Conservation (phyloP, 768 basidiomycete genomes). For the Mycena sanguinolenta region DNA sequence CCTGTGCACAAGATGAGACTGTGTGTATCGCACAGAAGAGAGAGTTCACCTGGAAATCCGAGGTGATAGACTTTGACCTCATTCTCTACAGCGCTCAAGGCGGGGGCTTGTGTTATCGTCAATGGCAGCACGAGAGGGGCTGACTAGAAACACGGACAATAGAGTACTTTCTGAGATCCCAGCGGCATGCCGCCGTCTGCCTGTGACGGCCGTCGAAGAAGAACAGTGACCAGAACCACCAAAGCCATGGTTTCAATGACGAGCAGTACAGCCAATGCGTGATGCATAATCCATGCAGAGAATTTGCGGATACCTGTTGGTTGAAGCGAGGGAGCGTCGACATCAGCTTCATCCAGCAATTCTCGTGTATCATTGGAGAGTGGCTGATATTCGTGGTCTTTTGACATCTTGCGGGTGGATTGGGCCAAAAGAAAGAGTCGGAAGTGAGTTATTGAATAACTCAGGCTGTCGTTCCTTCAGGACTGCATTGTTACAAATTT, state of each 20-base stretch:
- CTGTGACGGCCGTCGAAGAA: neutral
- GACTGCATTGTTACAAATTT: neutral
- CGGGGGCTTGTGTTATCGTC: slow-evolving; percentile 18
- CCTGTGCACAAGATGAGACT: no score
- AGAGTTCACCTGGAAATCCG: slow-evolving; percentile 15
- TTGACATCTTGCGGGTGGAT: slow-evolving; percentile 11
- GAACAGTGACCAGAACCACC: no score
- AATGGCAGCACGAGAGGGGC: neutral
- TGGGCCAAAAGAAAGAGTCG: neutral
- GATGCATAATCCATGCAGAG: neutral
- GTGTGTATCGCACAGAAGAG: neutral
- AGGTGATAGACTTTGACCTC: slow-evolving; percentile 24
- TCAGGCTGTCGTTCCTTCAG: neutral
- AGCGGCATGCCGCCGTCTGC: slow-evolving; percentile 5
- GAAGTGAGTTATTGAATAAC: neutral
- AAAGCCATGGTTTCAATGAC: slow-evolving; percentile 20
- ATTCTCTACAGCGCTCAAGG: slow-evolving; percentile 25
- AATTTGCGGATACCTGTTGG: neutral
- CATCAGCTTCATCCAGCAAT: slow-evolving; percentile 2
- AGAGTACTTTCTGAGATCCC: slow-evolving; percentile 11
- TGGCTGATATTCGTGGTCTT: no score
- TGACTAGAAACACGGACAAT: slow-evolving; percentile 1
- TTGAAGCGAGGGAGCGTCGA: neutral
- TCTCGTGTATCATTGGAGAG: neutral
- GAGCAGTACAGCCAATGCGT: slow-evolving; percentile 1